These are phyloP conservation scores for Fusarium denticulatum DNA, from an alignment of 2,329 filamentous ascomycete species.

Conservation along the genomic window DNA sequence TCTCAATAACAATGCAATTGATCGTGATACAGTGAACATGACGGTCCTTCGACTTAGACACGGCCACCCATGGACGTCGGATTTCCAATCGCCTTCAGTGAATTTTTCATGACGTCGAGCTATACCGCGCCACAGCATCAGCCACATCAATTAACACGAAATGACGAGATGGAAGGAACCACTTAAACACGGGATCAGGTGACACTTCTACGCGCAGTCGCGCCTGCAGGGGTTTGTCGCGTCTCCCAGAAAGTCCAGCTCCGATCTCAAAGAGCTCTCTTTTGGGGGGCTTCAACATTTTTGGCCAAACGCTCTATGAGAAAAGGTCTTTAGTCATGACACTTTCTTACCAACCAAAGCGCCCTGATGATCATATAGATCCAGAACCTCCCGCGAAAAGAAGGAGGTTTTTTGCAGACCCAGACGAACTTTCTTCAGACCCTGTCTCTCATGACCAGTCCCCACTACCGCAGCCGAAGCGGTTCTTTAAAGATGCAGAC, in stretches of 20 bases:
- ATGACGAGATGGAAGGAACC: background rate
- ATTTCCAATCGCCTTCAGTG: conserved; percentile 38
- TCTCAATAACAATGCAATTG: conserved; percentile 3
- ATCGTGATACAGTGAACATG: conserved; percentile 22
- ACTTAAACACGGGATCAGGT: conserved; percentile 51
- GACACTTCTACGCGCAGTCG: conserved; percentile 52
- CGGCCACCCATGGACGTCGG: conserved; percentile 37
- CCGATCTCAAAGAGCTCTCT: conserved; percentile 1
- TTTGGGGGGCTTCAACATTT: background rate
- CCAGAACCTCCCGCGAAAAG: conserved; percentile 59
- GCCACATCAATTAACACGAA: conserved; percentile 24
- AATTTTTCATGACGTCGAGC: conserved; percentile 45
- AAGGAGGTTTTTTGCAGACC: conserved; percentile 52
- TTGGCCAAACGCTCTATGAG: background rate
- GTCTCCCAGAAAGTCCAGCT: conserved; percentile 46
- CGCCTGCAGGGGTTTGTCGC: conserved; percentile 47
- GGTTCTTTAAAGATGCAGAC: conserved; percentile 42
- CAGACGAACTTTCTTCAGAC: conserved; percentile 45
- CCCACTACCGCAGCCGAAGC: conserved; percentile 39
- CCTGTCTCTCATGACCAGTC: conserved; percentile 35
- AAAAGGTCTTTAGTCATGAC: conserved; percentile 8
- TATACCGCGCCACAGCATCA: conserved; percentile 17
- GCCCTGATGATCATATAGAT: conserved; percentile 44
- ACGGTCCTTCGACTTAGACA: conserved; percentile 17
- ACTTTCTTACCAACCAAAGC: conserved; percentile 49